These are phyloP conservation scores for Lanzia echinophila DNA, from an alignment of 2,329 filamentous ascomycete species.

Conservation along the genomic window DNA sequence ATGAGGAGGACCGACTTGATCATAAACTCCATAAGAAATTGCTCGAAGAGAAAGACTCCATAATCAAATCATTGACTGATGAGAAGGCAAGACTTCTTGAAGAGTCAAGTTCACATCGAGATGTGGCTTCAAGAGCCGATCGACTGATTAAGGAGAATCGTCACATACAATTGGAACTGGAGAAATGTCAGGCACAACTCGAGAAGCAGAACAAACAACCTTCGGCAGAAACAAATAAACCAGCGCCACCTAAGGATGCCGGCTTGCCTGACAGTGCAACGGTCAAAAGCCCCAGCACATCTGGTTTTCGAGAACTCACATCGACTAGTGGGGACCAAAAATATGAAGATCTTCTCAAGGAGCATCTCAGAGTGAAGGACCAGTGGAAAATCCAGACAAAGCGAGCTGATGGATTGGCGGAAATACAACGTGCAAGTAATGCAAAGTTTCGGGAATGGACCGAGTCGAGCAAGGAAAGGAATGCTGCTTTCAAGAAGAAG, in stretches of 20 bases:
- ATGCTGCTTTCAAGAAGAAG: background rate
- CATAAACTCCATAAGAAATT: background rate
- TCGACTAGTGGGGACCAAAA: background rate
- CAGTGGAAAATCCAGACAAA: conserved; percentile 7
- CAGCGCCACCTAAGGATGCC: conserved; percentile 3
- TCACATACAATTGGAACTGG: conserved; percentile 17
- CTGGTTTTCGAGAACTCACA: background rate
- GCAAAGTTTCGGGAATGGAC: background rate
- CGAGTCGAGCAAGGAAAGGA: background rate
- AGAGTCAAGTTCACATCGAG: conserved; percentile 14
- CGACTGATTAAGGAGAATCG: conserved; percentile 15
- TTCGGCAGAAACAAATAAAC: conserved; percentile 13
- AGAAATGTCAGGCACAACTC: conserved; percentile 13
- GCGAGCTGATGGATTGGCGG: background rate
- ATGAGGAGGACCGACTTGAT: background rate
- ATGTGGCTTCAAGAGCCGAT: conserved; percentile 12
- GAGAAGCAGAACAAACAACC: conserved; percentile 24
- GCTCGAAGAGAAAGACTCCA: background rate
- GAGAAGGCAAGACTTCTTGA: conserved; percentile 10
- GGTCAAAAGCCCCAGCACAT: background rate
- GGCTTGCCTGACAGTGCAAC: background rate
- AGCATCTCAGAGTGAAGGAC: background rate
- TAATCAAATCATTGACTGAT: background rate
- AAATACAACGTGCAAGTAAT: background rate
- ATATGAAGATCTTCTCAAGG: background rate